Base-by-base conservation (phyloP, 306 rosid genomes). In the Ziziphus jujuba region DNA sequence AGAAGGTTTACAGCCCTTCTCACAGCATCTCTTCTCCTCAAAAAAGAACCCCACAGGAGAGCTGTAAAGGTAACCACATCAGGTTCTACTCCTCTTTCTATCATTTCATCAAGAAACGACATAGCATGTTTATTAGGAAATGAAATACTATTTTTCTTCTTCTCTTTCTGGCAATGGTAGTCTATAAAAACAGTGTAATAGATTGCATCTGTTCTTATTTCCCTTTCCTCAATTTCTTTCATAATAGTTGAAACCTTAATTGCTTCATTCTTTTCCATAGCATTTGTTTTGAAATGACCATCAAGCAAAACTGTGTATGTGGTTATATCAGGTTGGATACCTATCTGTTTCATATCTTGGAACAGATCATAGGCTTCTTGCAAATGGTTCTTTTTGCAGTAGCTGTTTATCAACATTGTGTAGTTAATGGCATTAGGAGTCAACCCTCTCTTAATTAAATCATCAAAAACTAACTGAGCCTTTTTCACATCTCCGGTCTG, bases 251-350 rank as follows among this genome's bases (percentile, higher is more conserved):
- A 77, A 54, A 47, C 71, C 54, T 78, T 73, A 45, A 23, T 50
- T 61, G 58, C 71, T 33, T 25, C 51, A 19, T 47, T 57, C 8
- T 33, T 59, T 65, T 67, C 70, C 72, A 55, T 63, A 50, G 34
- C 52, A 63, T 11, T 58, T 65, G 58, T 56, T 78, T 88, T 85
- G 6, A 66, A 65, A 68, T 47, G 81, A 65, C 80, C 75, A 63
- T 87, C 90, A 54, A 91, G 90, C 73, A 89, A 78, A 75, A 92
- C 87, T 56, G 96, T 89, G 80, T 82, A 92, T 53, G 87, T 78
- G 73, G 85, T 60, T 64, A 79, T 71, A 79, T 92, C 86, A 59
- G 95, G 98, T 74, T 82, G 72, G 64, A 89, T 82, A 72, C 90
- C 89, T 64, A 72, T 90, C 19, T 10, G 61, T 69, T 77, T 82